phyloP scores from a whole-genome alignment of 2,329 filamentous ascomycete genomes.

The Colletotrichum sp. region DNA sequence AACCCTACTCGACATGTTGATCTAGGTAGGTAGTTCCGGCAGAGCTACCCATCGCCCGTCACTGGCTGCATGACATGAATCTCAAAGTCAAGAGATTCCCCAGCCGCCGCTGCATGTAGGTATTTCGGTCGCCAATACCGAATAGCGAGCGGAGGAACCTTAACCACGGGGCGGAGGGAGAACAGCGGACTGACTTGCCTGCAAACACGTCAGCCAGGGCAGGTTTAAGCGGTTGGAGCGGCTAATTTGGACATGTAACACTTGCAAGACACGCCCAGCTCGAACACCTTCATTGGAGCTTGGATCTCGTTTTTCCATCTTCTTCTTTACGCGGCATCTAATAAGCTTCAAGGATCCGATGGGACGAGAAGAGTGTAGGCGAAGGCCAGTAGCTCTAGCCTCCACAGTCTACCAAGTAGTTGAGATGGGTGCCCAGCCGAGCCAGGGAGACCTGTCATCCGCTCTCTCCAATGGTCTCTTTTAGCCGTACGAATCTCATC shows the following conservation, averaged over 20 bases:
- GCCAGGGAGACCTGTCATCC: neutral
- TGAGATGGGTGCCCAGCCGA: neutral
- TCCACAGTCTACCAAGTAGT: neutral
- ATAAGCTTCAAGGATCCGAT: neutral
- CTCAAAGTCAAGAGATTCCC: neutral
- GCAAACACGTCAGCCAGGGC: neutral
- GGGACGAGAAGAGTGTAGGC: neutral
- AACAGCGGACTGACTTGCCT: neutral
- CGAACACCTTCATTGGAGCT: constrained; percentile 10
- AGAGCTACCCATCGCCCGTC: neutral
- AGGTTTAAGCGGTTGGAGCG: constrained; percentile 21
- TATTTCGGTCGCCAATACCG: neutral
- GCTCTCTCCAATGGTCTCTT: neutral
- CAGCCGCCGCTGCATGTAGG: neutral
- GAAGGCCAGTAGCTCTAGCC: neutral
- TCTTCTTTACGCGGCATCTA: neutral
- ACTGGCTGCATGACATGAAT: neutral
- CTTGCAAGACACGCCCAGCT: constrained; percentile 11
- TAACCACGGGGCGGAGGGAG: neutral
- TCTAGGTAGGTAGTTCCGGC: neutral
- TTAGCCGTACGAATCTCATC: neutral
- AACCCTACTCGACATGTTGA: neutral
- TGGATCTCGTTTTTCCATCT: neutral
- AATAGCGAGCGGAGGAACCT: neutral
- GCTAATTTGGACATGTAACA: constrained; percentile 23